Percentiles rank a stretch among this genome's conserved stretches.
Evolutionary conservation across 805 yeast species (phyloP).

Genomic region (Ogataea wickerhamii): DNA sequence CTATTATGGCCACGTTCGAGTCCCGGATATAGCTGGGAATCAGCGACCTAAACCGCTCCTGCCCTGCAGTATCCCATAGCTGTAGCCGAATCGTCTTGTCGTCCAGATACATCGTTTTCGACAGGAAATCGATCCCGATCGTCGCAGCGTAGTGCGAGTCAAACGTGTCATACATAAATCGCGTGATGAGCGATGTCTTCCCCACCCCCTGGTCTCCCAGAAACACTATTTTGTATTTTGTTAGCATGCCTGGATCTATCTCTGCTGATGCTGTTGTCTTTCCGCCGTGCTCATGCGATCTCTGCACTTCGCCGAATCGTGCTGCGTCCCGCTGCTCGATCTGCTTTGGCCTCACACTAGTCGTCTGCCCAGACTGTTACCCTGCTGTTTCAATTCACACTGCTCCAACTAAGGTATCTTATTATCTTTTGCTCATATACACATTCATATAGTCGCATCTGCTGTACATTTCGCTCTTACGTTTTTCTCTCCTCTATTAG

Average conservation of each 20-base stretch:
- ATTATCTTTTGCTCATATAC: too few species aligned
- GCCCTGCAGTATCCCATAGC: conserved; percentile 98
- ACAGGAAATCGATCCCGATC: conserved; percentile 92
- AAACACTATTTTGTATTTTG: conserved; percentile 86
- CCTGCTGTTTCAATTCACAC: too few species aligned
- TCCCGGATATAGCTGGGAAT: conserved; percentile 96
- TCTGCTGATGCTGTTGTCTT: conserved; percentile 1
- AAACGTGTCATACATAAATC: conserved; percentile 97
- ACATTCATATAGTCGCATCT: too few species aligned
- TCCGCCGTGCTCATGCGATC: background rate
- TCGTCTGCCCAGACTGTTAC: too few species aligned
- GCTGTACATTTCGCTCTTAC: too few species aligned
- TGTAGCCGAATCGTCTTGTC: conserved; percentile 94
- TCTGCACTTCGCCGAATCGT: too few species aligned
- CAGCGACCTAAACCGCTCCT: conserved; percentile 89
- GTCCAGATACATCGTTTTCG: conserved; percentile 90
- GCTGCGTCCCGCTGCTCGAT: too few species aligned
- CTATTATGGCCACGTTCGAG: conserved; percentile 94
- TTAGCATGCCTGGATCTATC: conserved; percentile 33
- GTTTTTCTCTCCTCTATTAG: too few species aligned
- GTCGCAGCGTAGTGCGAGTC: conserved; percentile 97
- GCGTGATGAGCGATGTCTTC: conserved; percentile 90
- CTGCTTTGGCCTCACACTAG: too few species aligned
- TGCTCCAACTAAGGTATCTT: too few species aligned
- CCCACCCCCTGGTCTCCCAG: conserved; percentile 98